Percentiles rank a stretch among this genome's conserved stretches.
phyloP scores from a whole-genome alignment of 2,329 filamentous ascomycete species.

The Colletotrichum sojae region DNA sequence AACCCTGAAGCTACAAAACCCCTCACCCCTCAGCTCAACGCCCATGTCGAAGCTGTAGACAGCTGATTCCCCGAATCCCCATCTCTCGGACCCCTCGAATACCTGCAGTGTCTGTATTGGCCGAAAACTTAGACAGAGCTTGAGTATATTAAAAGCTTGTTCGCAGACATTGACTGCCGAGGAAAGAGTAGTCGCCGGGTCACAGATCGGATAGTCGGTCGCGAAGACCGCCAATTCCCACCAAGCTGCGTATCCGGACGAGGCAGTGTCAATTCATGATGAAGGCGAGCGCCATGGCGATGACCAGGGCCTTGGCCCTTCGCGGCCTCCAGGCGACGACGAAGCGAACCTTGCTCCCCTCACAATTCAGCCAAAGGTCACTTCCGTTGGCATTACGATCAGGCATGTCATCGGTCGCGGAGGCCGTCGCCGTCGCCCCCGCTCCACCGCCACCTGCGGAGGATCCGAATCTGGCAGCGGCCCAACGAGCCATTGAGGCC shows the following conservation, averaged over 20 bases:
- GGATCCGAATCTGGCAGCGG: constrained; percentile 13
- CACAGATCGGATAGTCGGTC: background rate
- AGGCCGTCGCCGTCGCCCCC: constrained; percentile 29
- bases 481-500: constrained; percentile 28
- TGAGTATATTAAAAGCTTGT: background rate
- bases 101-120: background rate
- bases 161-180: too few species aligned
- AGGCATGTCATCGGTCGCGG: constrained; percentile 35
- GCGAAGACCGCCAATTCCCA: background rate
- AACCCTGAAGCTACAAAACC: constrained; percentile 38
- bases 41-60: background rate
- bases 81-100: background rate
- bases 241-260: background rate
- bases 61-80: background rate
- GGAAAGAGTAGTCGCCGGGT: background rate
- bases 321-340: constrained; percentile 12
- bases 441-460: constrained; percentile 30
- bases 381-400: constrained; percentile 8
- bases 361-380: background rate
- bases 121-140: background rate
- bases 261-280: background rate
- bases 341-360: background rate
- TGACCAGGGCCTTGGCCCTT: constrained; percentile 17
- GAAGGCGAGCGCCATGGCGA: constrained; percentile 17
- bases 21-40: constrained; percentile 27